These are phyloP conservation scores for Microcyclospora tardicrescens DNA, from an alignment of 2,329 filamentous ascomycete genomes.

Conservation along the genomic window DNA sequence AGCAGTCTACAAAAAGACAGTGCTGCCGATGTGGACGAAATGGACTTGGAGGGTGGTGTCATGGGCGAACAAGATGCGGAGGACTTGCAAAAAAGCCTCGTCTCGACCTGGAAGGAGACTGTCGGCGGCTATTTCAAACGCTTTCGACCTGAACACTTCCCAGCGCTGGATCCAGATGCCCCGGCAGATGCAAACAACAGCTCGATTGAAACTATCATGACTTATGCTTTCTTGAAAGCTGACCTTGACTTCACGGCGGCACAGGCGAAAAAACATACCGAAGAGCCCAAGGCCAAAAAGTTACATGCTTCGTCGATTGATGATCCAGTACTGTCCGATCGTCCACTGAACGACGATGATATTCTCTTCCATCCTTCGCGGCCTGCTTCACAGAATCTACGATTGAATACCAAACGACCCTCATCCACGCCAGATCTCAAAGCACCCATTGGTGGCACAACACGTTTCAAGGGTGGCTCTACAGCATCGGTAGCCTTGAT, in stretches of 20 bases:
- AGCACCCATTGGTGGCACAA: constrained; percentile 55
- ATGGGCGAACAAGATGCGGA: constrained; percentile 48
- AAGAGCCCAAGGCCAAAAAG: constrained; percentile 6
- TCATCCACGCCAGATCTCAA: constrained; percentile 36
- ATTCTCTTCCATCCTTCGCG: constrained; percentile 55
- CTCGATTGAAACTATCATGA: constrained; percentile 64
- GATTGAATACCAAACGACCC: constrained; percentile 25
- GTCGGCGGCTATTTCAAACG: constrained; percentile 91
- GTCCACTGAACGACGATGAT: constrained; percentile 73
- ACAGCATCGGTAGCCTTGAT: constrained; percentile 84
- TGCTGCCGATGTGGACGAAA: constrained; percentile 19
- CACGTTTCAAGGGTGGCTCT: constrained; percentile 82
- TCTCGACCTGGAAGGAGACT: constrained; percentile 65
- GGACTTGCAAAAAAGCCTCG: constrained; percentile 55
- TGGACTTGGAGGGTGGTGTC: constrained; percentile 30
- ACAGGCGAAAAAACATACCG: constrained; percentile 60
- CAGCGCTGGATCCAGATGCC: constrained; percentile 10
- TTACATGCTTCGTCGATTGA: constrained; percentile 30
- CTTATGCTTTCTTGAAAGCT: constrained; percentile 85
- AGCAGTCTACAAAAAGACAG: constrained; percentile 51
- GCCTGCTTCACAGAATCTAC: constrained; percentile 26
- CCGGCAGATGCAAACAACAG: constrained; percentile 28
- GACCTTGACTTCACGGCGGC: constrained; percentile 90
- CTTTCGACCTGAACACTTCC: constrained; percentile 68
- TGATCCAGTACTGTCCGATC: constrained; percentile 57